Evolutionary conservation across 441 rosid species (phyloP).

Genomic region (Brassica balearica): DNA sequence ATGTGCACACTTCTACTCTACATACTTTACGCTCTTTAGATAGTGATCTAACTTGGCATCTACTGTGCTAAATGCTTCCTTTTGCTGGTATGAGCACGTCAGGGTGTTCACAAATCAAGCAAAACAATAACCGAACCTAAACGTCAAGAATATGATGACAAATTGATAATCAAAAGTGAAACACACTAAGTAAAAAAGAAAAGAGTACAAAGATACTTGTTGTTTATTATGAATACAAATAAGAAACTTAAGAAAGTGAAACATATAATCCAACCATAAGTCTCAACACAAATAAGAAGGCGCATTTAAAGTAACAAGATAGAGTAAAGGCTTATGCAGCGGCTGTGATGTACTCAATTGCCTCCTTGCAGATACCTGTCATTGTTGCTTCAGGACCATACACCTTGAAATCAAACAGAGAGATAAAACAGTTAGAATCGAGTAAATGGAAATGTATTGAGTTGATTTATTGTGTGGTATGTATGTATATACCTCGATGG

Average conservation of each 20-base stretch:
- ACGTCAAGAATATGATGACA: not conserved
- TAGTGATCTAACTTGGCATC: not conserved
- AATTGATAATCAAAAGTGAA: not conserved
- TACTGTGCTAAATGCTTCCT: slow-evolving; percentile 1
- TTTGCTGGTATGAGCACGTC: not conserved
- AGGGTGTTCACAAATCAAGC: not conserved
- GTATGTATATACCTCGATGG: slow-evolving; percentile 41
- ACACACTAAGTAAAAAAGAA: not conserved
- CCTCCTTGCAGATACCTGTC: slow-evolving; percentile 97
- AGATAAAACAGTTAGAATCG: not conserved
- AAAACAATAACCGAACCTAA: not conserved
- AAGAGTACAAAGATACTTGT: not conserved
- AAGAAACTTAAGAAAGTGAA: slow-evolving; percentile 18
- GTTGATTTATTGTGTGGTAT: not conserved
- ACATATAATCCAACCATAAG: slow-evolving; percentile 19
- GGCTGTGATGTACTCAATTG: slow-evolving; percentile 75
- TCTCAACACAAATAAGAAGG: not conserved
- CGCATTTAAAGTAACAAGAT: slow-evolving; percentile 3
- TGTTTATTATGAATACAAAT: slow-evolving; percentile 17
- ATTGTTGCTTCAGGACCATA: slow-evolving; percentile 95
- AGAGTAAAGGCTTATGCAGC: slow-evolving; percentile 60
- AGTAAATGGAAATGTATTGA: not conserved
- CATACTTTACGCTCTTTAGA: too few species aligned
- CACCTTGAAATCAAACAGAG: slow-evolving; percentile 51
- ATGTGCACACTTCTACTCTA: too few species aligned